Percentiles rank a stretch among this genome's conserved stretches.
Conservation (phyloP, 2,329 filamentous ascomycete species). For the Talaromyces amestolkiae region DNA sequence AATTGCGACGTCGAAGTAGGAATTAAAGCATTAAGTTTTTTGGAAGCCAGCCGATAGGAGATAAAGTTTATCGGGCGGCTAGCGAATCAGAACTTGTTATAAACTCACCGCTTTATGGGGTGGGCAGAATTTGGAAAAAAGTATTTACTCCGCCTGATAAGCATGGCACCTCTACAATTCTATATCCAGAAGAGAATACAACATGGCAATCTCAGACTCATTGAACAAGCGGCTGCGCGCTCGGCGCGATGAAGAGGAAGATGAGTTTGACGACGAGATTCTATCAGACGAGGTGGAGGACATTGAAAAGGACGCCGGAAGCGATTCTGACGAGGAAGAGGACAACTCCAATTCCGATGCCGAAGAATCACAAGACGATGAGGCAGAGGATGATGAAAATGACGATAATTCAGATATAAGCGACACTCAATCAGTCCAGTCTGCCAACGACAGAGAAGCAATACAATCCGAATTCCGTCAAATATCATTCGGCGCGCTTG, state of each 20-base stretch:
- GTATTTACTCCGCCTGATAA: conserved; percentile 8
- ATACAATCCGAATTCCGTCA: conserved; percentile 48
- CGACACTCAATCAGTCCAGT: conserved; percentile 17
- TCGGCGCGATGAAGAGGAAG: conserved; percentile 44
- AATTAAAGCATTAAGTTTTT: neutral
- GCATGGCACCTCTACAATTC: neutral
- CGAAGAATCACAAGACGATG: conserved; percentile 29
- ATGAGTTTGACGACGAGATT: conserved; percentile 32
- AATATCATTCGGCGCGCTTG: conserved; percentile 86
- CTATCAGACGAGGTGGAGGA: conserved; percentile 20
- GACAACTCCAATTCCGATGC: conserved; percentile 22
- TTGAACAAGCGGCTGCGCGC: conserved; percentile 45
- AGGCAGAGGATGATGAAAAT: conserved; percentile 43
- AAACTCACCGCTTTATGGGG: neutral
- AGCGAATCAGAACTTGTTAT: neutral
- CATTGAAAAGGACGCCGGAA: conserved; percentile 5
- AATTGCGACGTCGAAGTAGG: neutral
- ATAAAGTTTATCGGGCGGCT: neutral
- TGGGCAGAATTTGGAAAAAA: conserved; percentile 9
- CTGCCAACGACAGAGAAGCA: conserved; percentile 34
- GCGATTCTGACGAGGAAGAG: conserved; percentile 19
- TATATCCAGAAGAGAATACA: neutral
- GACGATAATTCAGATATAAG: conserved; percentile 27
- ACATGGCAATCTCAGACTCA: conserved; percentile 38
- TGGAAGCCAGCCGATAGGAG: neutral